A percentile compares a stretch with the other conserved stretches of the same genome.
Conservation (phyloP, 345 rosid genomes). For the Rubroshorea leprosula region DNA sequence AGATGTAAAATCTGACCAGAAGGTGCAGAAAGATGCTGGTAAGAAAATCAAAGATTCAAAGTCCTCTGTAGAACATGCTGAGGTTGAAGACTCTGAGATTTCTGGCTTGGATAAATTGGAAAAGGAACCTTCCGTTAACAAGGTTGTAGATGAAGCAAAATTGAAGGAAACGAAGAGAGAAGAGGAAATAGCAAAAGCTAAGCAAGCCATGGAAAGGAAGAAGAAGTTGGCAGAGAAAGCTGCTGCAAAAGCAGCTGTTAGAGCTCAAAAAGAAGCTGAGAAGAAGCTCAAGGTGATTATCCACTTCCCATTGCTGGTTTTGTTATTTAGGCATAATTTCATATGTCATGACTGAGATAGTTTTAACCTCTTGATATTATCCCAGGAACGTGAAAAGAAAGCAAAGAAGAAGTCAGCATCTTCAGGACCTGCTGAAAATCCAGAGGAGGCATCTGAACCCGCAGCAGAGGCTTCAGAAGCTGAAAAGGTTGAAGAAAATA, state of each 20-base stretch:
- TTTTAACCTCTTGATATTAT: conserved; percentile 6
- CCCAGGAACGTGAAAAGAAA: conserved; percentile 89
- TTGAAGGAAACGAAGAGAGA: conserved; percentile 84
- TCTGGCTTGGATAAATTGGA: conserved; percentile 28
- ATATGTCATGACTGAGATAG: conserved; percentile 2
- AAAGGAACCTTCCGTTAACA: conserved; percentile 28
- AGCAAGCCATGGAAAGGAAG: conserved; percentile 92
- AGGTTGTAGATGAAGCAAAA: conserved; percentile 53
- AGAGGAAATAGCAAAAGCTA: conserved; percentile 82
- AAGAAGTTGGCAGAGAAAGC: conserved; percentile 85
- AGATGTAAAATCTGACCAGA: conserved; percentile 30
- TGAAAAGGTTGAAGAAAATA: conserved; percentile 39
- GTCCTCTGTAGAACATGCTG: conserved; percentile 30
- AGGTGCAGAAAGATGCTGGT: conserved; percentile 38
- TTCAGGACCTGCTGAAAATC: conserved; percentile 22
- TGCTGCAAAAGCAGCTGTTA: conserved; percentile 78
- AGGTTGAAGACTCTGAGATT: conserved; percentile 30
- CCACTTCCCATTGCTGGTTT: not conserved
- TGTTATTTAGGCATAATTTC: too few species aligned
- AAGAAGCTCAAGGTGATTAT: conserved; percentile 77
- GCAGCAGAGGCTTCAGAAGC: conserved; percentile 43
- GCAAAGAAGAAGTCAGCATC: conserved; percentile 64
- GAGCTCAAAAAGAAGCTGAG: conserved; percentile 96
- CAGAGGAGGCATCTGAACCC: conserved; percentile 45
- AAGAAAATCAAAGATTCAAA: conserved; percentile 35